These are phyloP conservation scores for Leccinum subrobustum DNA, from an alignment of 1,284 basidiomycete species.

Conservation along the genomic window DNA sequence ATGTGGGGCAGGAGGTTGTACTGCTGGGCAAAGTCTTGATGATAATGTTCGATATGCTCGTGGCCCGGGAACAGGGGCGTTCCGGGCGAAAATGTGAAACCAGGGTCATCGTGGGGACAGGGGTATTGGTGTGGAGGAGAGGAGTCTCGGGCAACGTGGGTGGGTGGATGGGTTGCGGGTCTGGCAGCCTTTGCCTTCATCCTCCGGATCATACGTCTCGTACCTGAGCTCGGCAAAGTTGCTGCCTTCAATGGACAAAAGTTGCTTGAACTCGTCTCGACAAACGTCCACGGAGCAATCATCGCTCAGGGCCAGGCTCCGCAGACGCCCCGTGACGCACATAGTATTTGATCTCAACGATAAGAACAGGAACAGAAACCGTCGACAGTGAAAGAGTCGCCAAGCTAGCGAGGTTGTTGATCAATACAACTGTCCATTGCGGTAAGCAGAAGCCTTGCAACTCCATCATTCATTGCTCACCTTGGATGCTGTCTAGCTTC, in stretches of 20 bases:
- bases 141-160: no score
- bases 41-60: no score
- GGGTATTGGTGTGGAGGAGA: no score
- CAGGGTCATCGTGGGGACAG: no score
- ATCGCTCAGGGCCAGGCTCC: slow-evolving; percentile 84
- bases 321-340: slow-evolving; percentile 81
- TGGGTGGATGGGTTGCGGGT: no score
- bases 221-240: slow-evolving; percentile 96
- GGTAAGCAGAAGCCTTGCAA: slow-evolving; percentile 8
- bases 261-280: slow-evolving; percentile 77
- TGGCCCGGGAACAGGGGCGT: no score
- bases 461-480: slow-evolving; percentile 38
- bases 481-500: slow-evolving; percentile 85
- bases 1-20: no score
- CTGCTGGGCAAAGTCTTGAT: no score
- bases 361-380: slow-evolving; percentile 81
- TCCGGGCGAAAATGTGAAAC: no score
- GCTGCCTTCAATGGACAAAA: slow-evolving; percentile 93
- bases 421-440: slow-evolving; percentile 65
- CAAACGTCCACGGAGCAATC: slow-evolving; percentile 59
- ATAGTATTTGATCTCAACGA: slow-evolving; percentile 71
- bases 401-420: slow-evolving; percentile 72
- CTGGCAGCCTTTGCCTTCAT: slow-evolving; percentile 36
- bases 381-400: slow-evolving; percentile 92
- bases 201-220: slow-evolving; percentile 84